Percentiles rank a stretch among this genome's conserved stretches.
Conservation (phyloP, 495 filamentous ascomycete genomes). For the Barbatosphaeria neglecta region DNA sequence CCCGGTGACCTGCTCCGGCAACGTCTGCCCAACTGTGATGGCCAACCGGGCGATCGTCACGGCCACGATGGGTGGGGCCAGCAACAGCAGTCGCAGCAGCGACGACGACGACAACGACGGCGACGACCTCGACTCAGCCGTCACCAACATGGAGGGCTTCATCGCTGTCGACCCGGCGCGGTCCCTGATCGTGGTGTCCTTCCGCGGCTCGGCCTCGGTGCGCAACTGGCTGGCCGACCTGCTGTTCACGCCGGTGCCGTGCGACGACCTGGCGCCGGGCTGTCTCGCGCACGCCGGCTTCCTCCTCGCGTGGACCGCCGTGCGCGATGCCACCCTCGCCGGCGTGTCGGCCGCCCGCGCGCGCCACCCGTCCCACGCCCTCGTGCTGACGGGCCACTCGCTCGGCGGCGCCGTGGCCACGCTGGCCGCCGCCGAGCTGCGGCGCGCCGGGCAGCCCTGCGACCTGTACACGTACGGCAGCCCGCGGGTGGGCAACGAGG, state of each 20-base stretch:
- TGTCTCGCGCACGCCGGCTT: constrained; percentile 32
- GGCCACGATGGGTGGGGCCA: not conserved
- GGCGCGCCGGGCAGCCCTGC: constrained; percentile 29
- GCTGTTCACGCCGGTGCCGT: constrained; percentile 17
- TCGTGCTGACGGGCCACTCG: constrained; percentile 56
- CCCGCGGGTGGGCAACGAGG: constrained; percentile 53
- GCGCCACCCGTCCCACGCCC: constrained; percentile 35
- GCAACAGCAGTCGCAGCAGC: not conserved
- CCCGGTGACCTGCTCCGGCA: constrained; percentile 44
- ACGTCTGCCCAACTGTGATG: constrained; percentile 48
- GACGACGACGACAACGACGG: not conserved
- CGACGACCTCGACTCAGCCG: constrained; percentile 3
- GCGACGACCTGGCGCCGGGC: constrained; percentile 15
- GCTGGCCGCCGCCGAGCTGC: constrained; percentile 46
- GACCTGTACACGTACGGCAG: constrained; percentile 54
- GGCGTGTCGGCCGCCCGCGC: constrained; percentile 14
- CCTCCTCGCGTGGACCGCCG: constrained; percentile 21
- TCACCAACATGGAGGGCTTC: constrained; percentile 56
- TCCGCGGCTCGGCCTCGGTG: constrained; percentile 53
- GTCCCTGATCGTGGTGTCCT: constrained; percentile 51
- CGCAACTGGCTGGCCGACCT: constrained; percentile 57
- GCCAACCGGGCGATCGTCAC: constrained; percentile 39
- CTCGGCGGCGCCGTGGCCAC: constrained; percentile 56
- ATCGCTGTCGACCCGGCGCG: constrained; percentile 55
- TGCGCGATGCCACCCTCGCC: constrained; percentile 8